Evolutionary conservation across 23 red algal species (phyloP), one percentile per base, ranked within the genome.

Genomic region (Gracilariopsis chorda): DNA sequence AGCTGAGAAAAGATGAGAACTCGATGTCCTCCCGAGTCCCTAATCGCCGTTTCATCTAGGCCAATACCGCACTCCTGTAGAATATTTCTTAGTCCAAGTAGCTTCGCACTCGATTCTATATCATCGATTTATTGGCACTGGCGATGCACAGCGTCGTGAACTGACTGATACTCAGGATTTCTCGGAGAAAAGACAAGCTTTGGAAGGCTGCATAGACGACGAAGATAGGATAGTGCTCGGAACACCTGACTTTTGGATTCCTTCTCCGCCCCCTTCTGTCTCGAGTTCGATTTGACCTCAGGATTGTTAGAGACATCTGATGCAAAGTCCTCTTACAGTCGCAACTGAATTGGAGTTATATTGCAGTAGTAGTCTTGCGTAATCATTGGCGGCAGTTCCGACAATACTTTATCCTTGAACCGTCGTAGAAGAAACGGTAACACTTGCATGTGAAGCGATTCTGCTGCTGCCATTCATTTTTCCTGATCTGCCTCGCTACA

Each of bases 1-100:
- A 91, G 77, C 78, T 98, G 96, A 24, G 93, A 90, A 77, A 98
- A 98, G 45, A 98, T 93, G n/a, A 98, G 85, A 27, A 84, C 96
- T 9, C 96, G 90, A 81, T 98, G 96, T 27, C 88, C 87, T 17
- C 82, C 92, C 48, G 67, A 78, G 34, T 90, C 78, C 51, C 39
- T 61, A 14, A 53, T 41, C 28, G 25, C 80, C 13, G 21, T 11
- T 17, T 79, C 83, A 10, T 24, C 23, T 25, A 57, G 43, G 23
- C 90, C 95, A 81, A 97, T 97, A 25, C 95, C 95, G 62, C 90
- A 94, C 40, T 97, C 95, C 23, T 51, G 48, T 14, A 97, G 78
- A 51, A 97, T 78, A 41, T 94, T 87, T 77, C 64, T 48, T 3
- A 97, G 78, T 43, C 90, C 90, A 0, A 91, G 45, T 27, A 97